These are phyloP conservation scores for Dentipellis sp. DNA, from an alignment of 768 basidiomycete genomes.

Conservation along the genomic window DNA sequence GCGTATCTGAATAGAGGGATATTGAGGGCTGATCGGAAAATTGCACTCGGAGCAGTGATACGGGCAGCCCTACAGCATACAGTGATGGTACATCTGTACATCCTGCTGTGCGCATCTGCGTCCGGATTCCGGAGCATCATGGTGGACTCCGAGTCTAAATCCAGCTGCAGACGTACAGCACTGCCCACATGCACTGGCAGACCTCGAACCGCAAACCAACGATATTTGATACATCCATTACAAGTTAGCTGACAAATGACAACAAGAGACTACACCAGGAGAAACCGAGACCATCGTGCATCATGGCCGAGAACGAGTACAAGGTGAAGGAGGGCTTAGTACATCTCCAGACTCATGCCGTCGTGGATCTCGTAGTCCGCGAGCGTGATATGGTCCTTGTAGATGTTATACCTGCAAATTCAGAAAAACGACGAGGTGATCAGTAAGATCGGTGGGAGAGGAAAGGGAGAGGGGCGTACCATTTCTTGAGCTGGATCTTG, in stretches of 20 bases:
- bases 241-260: not conserved
- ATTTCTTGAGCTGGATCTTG: constrained; percentile 96
- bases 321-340: too few species aligned
- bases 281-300: not conserved
- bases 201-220: too few species aligned
- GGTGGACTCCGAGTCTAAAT: too few species aligned
- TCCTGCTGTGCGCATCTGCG: too few species aligned
- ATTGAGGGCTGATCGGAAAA: not conserved
- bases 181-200: too few species aligned
- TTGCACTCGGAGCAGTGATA: too few species aligned
- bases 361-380: constrained; percentile 90
- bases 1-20: not conserved
- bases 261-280: not conserved
- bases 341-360: constrained; percentile 92
- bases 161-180: too few species aligned
- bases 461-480: constrained; percentile 39
- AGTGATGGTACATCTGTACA: too few species aligned
- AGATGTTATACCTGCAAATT: constrained; percentile 73
- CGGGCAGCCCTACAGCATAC: too few species aligned
- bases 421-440: not conserved
- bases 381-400: constrained; percentile 93
- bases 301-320: too few species aligned
- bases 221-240: not conserved
- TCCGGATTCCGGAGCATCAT: too few species aligned
- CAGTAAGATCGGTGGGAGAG: not conserved